Evolutionary conservation across 306 rosid genomes (phyloP).

Genomic region (Argentina anserina): DNA sequence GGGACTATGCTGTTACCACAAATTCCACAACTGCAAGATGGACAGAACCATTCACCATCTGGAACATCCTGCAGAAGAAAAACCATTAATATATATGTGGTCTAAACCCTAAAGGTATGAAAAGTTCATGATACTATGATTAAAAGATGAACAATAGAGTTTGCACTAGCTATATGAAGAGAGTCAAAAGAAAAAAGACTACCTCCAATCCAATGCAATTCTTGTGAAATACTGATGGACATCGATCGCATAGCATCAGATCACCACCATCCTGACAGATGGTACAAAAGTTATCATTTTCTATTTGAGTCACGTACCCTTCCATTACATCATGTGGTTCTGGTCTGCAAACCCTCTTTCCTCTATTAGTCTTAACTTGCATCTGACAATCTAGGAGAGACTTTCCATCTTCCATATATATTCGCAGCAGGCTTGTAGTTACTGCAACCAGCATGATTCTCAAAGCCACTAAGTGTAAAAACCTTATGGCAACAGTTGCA

Average conservation of each 20-base stretch:
- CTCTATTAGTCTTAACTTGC: constrained; percentile 27
- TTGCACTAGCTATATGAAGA: constrained; percentile 10
- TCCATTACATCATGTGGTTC: constrained; percentile 16
- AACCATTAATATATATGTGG: not conserved
- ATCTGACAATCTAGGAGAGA: constrained; percentile 64
- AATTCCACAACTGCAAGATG: constrained; percentile 68
- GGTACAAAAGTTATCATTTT: constrained; percentile 71
- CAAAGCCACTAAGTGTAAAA: constrained; percentile 46
- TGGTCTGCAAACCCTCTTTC: not conserved
- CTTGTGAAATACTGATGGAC: constrained; percentile 76
- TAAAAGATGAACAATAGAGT: not conserved
- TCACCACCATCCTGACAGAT: constrained; percentile 82
- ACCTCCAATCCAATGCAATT: constrained; percentile 70
- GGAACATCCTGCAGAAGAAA: constrained; percentile 57
- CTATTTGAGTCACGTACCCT: constrained; percentile 5
- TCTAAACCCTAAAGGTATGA: not conserved
- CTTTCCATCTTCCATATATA: constrained; percentile 58
- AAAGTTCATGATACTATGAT: not conserved
- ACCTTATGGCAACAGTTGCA: constrained; percentile 59
- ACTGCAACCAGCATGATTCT: constrained; percentile 50
- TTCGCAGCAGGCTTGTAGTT: constrained; percentile 42
- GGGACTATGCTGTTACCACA: constrained; percentile 49
- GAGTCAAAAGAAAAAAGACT: constrained; percentile 19
- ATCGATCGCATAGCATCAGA: constrained; percentile 69
- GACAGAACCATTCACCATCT: constrained; percentile 87